phyloP scores from a whole-genome alignment of 2,329 filamentous ascomycete species.

The Ceratocystis variospora region DNA sequence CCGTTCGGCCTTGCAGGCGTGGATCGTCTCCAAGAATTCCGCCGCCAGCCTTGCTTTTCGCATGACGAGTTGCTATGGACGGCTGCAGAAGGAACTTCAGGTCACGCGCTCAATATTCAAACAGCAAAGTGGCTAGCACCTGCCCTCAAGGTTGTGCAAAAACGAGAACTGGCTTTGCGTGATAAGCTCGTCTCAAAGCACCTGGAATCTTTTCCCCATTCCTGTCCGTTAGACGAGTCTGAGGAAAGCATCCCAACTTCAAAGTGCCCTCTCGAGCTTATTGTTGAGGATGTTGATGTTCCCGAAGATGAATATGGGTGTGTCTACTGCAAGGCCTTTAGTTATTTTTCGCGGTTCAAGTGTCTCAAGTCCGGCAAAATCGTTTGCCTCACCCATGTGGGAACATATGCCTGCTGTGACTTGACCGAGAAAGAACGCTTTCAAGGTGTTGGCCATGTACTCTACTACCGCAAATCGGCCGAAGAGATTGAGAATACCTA shows the following conservation, averaged over 20 bases:
- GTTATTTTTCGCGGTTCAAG: conserved; percentile 79
- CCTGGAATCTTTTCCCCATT: conserved; percentile 38
- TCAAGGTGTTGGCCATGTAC: conserved; percentile 52
- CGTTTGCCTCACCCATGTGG: conserved; percentile 71
- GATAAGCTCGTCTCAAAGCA: conserved; percentile 55
- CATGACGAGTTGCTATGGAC: conserved; percentile 91
- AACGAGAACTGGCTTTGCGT: conserved; percentile 57
- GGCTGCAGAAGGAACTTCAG: conserved; percentile 64
- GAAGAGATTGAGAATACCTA: conserved; percentile 53
- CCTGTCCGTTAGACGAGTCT: conserved; percentile 35
- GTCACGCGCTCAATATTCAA: conserved; percentile 54
- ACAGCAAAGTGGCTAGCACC: conserved; percentile 92
- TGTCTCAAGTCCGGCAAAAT: conserved; percentile 71
- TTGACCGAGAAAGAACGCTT: conserved; percentile 52
- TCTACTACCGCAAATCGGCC: conserved; percentile 65
- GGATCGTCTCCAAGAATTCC: conserved; percentile 70
- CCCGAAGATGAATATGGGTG: conserved; percentile 90
- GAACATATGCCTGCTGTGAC: conserved; percentile 67
- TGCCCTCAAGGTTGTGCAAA: conserved; percentile 64
- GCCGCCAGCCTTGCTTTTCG: conserved; percentile 89
- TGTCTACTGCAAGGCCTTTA: conserved; percentile 79
- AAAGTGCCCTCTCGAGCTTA: conserved; percentile 46
- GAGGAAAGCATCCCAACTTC: conserved; percentile 20
- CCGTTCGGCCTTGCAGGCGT: conserved; percentile 79
- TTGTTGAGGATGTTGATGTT: conserved; percentile 58